A percentile compares a stretch with the other conserved stretches of the same genome.
phyloP scores from a whole-genome alignment of 2,329 filamentous ascomycete genomes.

The Leptodontidium sp. region DNA sequence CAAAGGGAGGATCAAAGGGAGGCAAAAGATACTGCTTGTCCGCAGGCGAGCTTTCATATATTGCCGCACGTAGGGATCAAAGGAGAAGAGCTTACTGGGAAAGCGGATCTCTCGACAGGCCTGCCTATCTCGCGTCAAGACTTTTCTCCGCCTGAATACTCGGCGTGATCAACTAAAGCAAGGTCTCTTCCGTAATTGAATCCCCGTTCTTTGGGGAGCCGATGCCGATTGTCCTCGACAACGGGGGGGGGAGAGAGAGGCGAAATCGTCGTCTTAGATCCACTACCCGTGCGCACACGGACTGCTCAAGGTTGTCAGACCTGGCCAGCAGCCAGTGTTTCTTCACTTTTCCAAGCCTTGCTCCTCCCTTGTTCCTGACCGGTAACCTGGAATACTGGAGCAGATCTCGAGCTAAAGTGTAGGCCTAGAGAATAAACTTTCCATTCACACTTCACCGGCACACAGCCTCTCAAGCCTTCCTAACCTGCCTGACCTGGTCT shows the following conservation, averaged over 20 bases:
- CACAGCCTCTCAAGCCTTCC: neutral
- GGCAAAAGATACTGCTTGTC: constrained; percentile 23
- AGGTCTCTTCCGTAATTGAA: constrained; percentile 32
- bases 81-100: constrained; percentile 30
- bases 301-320: constrained; percentile 6
- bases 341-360: constrained; percentile 8
- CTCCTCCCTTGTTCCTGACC: constrained; percentile 7
- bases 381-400: constrained; percentile 15
- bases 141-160: constrained; percentile 31
- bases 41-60: constrained; percentile 30
- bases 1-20: constrained; percentile 18
- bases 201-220: constrained; percentile 31
- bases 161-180: constrained; percentile 31
- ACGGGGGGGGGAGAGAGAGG: constrained; percentile 14
- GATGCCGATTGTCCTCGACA: constrained; percentile 16
- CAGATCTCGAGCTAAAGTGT: constrained; percentile 10
- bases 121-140: constrained; percentile 36
- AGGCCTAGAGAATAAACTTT: constrained; percentile 3
- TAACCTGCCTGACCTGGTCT: neutral
- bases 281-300: constrained; percentile 12
- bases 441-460: neutral
- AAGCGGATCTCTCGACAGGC: constrained; percentile 25
- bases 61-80: constrained; percentile 16
- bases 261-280: constrained; percentile 18
- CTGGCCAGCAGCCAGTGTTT: neutral